These are phyloP conservation scores for Fusarium verrucosum DNA, from an alignment of 2,329 filamentous ascomycete genomes.

Conservation along the genomic window DNA sequence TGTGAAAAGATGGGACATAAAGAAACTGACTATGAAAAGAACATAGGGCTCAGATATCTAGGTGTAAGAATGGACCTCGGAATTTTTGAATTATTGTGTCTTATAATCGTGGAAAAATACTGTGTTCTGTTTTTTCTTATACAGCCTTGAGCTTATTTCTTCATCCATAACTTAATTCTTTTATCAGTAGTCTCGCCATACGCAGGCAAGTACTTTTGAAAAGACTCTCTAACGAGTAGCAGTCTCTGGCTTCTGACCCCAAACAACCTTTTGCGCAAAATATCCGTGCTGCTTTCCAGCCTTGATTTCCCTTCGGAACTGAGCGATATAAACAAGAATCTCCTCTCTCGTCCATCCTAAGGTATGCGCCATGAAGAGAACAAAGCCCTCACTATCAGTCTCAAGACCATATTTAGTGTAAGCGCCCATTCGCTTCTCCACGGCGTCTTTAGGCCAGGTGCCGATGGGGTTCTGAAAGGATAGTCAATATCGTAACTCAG, in stretches of 20 bases:
- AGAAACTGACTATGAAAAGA: no score
- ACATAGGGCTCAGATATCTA: no score
- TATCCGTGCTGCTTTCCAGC: slow-evolving; percentile 45
- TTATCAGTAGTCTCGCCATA: no score
- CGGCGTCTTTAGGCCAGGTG: slow-evolving; percentile 21
- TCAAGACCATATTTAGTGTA: slow-evolving; percentile 48
- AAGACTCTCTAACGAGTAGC: neutral
- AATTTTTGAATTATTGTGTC: no score
- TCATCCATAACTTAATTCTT: neutral
- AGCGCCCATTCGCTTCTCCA: slow-evolving; percentile 33
- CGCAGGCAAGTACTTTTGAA: no score
- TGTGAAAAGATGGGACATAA: no score
- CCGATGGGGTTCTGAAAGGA: slow-evolving; percentile 33
- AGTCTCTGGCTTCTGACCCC: slow-evolving; percentile 48
- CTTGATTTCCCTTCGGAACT: slow-evolving; percentile 47
- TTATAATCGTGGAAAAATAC: no score
- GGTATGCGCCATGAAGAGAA: slow-evolving; percentile 49
- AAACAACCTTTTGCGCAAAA: slow-evolving; percentile 46
- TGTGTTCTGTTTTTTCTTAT: neutral
- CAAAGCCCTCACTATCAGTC: slow-evolving; percentile 50
- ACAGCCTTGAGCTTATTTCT: no score
- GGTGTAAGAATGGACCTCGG: no score
- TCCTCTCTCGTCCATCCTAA: slow-evolving; percentile 51
- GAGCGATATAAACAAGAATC: slow-evolving; percentile 47
- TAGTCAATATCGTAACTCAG: rapidly evolving